Percentiles rank a stretch among this genome's conserved stretches.
phyloP scores from a whole-genome alignment of 768 basidiomycete genomes.

The Trametes meyenii region DNA sequence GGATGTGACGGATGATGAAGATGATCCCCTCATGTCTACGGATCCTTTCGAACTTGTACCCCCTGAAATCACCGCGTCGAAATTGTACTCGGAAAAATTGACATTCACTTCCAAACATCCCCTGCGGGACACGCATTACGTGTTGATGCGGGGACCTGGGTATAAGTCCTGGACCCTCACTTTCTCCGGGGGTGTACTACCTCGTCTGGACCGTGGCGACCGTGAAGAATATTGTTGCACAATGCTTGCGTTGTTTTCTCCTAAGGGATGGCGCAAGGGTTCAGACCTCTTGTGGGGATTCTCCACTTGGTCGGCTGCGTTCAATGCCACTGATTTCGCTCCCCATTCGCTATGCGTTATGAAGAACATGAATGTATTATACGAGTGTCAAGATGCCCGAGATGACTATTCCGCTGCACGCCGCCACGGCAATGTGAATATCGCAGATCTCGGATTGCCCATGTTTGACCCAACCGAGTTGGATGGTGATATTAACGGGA shows the following conservation, averaged over 20 bases:
- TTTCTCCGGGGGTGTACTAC: not conserved
- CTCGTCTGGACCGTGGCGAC: not conserved
- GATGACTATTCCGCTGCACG: constrained; percentile 30
- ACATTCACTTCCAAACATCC: not conserved
- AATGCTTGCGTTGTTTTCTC: not conserved
- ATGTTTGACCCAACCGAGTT: not conserved
- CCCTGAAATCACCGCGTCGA: too few relatives aligned
- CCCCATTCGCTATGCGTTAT: constrained; percentile 32
- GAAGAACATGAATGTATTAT: too few relatives aligned
- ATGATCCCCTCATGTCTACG: too few relatives aligned
- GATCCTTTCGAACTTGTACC: too few relatives aligned
- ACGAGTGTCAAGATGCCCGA: constrained; percentile 41
- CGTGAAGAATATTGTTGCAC: not conserved
- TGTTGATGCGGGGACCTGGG: not conserved
- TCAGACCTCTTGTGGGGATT: not conserved
- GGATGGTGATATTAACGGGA: not conserved
- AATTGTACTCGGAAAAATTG: too few relatives aligned
- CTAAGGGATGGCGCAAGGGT: not conserved
- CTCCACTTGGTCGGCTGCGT: not conserved
- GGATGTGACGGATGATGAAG: too few relatives aligned
- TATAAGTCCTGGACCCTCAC: not conserved
- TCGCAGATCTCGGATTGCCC: not conserved
- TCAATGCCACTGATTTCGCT: not conserved
- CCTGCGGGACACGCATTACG: not conserved
- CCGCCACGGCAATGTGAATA: not conserved